Evolutionary conservation across 768 basidiomycete genomes (phyloP), one percentile per base, ranked within the genome.

Genomic region (Russula dissimulans): DNA sequence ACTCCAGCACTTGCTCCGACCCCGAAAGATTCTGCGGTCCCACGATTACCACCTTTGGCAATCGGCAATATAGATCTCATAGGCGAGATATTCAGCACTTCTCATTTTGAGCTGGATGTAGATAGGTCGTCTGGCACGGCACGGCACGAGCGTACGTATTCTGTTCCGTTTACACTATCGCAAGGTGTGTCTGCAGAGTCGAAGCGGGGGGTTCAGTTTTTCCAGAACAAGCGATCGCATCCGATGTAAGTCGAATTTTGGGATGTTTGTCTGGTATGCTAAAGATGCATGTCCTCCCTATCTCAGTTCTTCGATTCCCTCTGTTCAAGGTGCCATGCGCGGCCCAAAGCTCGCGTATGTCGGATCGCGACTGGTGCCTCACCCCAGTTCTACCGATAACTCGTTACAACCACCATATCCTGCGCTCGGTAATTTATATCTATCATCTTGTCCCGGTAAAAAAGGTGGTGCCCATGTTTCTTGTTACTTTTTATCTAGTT

Each of bases 361-460:
- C 38, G 17, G 51, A 12, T 38, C 58, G 34, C 54, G 48, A 42
- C 29, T 57, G 22, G 45, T 39, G 10, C 29, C 56, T 3, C 47
- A 29, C 9, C 47, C 43, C 4, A 39, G 32, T 7, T 44, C 12
- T 5, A 10, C 56, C 4, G 54, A 36, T 5, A 41, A 43, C 44
- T 36, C 51, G 6, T 18, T 50, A 41, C 55, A 57, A 4, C 56
- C 42, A 34, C 31, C 59, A 11, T 62, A 54, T 39, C 66, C 61
- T 52, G 50, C 52, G 12, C 72, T 95, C 9, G 95, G 95, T n/a
- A 97, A 98, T 71, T 74, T 98, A 22, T 79, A 87, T 53, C 72
- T 97, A 36, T 92, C 89, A 6, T 93, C 90, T 6, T 97, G 95
- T 74, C 95, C 95, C 3, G 95, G 95, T 4, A 98, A 98, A 73